Base-by-base conservation (phyloP, 2,329 filamentous ascomycete species). In the Cladosporium halotolerans region DNA sequence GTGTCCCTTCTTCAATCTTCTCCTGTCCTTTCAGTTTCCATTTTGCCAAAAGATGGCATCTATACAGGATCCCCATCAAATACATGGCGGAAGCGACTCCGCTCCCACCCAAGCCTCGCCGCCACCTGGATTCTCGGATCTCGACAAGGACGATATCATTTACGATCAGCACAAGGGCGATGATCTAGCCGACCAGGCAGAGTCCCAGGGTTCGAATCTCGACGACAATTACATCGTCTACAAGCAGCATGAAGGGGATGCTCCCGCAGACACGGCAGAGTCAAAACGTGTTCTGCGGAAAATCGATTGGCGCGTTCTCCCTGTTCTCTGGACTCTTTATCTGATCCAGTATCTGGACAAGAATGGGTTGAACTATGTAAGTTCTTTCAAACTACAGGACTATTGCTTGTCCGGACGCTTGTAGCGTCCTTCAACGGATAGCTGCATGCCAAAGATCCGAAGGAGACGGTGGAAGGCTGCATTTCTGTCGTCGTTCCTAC, bases 291-390 rank as follows among this genome's bases (percentile, higher is more conserved):
- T 70, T 9, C 58, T 70, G 2, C 59, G 66, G 9, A 70, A 71
- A 53, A 66, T 70, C 23, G 69, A 71, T 45, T 38, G 63, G 40
- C 60, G 67, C n/a, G 57, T 71, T 2, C 57, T 70, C 6, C 66
- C 67, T 1, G 61, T 67, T 4, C 60, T 70, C 4, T 66, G 62
- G 40, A 53, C 67, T 4, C 62, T 69, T 9, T 70, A 73, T 56
- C 59, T 73, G 3, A 50, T 73, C 40, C 71, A 73, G 52, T 65
- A 73, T 53, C 63, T 74, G 3, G 71, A 74, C 54, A 74, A 74
- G 58, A 65, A 65, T 28, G 60, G 61, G 11, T 60, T 67, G 45
- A 62, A 65, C 38, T 79, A 79, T 62, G 75, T 51, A 44, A 7
- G 47, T 23, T 45, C 18, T 13, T 40, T 7, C 23, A 3, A 7